Percentiles rank a stretch among this genome's conserved stretches.
These are phyloP conservation scores for Athelia psychrophila DNA, from an alignment of 1,284 basidiomycete genomes.

Conservation along the genomic window DNA sequence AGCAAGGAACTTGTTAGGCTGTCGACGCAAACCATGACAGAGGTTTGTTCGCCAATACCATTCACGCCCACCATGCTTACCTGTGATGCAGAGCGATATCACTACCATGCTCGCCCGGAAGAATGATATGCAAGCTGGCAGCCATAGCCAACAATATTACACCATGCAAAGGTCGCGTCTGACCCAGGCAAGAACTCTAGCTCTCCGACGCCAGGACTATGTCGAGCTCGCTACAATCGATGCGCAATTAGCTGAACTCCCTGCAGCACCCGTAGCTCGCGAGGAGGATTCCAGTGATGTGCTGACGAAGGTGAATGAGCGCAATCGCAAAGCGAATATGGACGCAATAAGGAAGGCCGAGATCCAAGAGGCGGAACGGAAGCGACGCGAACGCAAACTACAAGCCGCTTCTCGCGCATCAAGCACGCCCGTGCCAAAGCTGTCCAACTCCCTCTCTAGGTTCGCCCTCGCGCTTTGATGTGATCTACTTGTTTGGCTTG, in stretches of 20 bases:
- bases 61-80: conserved; percentile 1
- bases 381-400: conserved; percentile 61
- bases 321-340: conserved; percentile 79
- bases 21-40: conserved; percentile 64
- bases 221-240: conserved; percentile 60
- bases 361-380: conserved; percentile 60
- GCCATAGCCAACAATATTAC: conserved; percentile 28
- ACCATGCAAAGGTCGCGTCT: conserved; percentile 63
- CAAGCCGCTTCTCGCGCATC: conserved; percentile 40
- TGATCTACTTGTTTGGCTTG: too few species aligned
- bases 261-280: conserved; percentile 15
- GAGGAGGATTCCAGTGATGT: conserved; percentile 48
- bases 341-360: conserved; percentile 81
- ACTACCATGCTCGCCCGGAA: conserved; percentile 71
- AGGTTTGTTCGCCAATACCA: conserved; percentile 44
- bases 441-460: conserved; percentile 49
- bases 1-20: conserved; percentile 57
- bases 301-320: conserved; percentile 82
- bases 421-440: conserved; percentile 47
- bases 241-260: conserved; percentile 55
- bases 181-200: conserved; percentile 65
- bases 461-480: conserved; percentile 28
- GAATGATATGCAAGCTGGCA: conserved; percentile 45
- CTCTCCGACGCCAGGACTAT: conserved; percentile 65
- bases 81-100: conserved; percentile 56